Evolutionary conservation across 2,329 filamentous ascomycete species (phyloP).

Genomic region (Amauroascus verrucosus): DNA sequence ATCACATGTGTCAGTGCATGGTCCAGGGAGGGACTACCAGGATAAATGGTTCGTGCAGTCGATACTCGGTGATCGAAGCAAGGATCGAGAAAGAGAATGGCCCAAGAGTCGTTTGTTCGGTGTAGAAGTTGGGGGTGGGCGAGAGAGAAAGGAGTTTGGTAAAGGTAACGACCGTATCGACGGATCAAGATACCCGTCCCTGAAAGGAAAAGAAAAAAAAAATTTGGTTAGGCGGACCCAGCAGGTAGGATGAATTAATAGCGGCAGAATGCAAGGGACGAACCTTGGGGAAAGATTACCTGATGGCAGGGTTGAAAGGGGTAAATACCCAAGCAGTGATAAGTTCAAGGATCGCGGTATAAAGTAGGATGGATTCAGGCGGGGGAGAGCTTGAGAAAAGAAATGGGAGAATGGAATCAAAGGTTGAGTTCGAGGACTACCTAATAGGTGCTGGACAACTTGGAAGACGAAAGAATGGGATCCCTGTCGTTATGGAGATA

Average conservation of each 20-base stretch:
- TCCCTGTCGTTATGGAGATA: conserved; percentile 5
- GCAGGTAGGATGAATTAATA: not conserved
- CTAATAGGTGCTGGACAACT: not conserved
- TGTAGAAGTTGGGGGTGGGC: not conserved
- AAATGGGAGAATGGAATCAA: not conserved
- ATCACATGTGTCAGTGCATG: conserved; percentile 1
- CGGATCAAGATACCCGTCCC: not conserved
- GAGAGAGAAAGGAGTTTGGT: not conserved
- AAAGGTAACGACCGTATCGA: not conserved
- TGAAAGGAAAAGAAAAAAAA: not conserved
- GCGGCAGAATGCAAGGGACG: not conserved
- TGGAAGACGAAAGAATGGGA: not conserved
- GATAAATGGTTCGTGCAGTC: not conserved
- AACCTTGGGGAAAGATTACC: not conserved
- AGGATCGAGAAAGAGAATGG: not conserved
- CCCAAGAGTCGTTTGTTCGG: not conserved
- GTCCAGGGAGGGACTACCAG: not conserved
- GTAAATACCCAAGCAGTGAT: too few species aligned
- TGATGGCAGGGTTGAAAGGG: not conserved
- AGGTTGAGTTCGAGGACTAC: not conserved
- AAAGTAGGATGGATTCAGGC: not conserved
- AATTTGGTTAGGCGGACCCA: not conserved
- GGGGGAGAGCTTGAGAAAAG: not conserved
- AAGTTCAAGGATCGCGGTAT: not conserved
- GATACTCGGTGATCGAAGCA: not conserved